Evolutionary conservation across 2,329 filamentous ascomycete species (phyloP).

Genomic region (Apiospora saccharicola): DNA sequence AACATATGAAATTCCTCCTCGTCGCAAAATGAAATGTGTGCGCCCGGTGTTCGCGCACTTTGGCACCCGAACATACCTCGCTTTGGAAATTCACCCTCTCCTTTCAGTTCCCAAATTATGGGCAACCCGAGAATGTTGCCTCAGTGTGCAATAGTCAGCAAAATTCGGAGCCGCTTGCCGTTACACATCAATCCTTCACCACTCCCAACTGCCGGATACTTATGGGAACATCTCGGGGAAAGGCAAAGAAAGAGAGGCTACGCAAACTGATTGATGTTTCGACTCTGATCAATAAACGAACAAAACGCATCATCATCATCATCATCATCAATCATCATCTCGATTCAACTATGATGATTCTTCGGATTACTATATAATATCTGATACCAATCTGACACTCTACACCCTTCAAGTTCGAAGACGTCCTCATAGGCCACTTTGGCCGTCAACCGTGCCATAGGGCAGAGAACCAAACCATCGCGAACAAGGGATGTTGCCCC

Average conservation of each 20-base stretch:
- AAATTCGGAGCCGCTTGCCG: neutral
- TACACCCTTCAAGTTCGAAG: conserved; percentile 2
- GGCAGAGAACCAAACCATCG: conserved; percentile 10
- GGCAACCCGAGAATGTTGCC: neutral
- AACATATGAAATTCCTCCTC: neutral
- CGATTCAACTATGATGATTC: neutral
- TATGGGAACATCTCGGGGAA: neutral
- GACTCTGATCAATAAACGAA: neutral
- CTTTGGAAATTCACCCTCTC: too few relatives aligned
- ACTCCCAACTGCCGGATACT: neutral
- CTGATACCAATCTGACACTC: conserved; percentile 11
- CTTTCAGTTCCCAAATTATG: neutral
- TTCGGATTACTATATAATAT: conserved; percentile 1
- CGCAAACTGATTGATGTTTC: neutral
- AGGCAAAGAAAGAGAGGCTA: neutral
- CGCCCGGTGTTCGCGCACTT: neutral
- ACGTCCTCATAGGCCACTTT: neutral
- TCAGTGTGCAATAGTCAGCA: neutral
- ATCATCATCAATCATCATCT: neutral
- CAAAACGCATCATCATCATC: neutral
- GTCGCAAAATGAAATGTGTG: neutral
- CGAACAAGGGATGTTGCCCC: neutral
- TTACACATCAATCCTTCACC: neutral
- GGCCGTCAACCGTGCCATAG: neutral
- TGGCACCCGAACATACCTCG: neutral